These are phyloP conservation scores for Akanthomyces uredinophilus DNA, from an alignment of 2,329 filamentous ascomycete species.

Conservation along the genomic window DNA sequence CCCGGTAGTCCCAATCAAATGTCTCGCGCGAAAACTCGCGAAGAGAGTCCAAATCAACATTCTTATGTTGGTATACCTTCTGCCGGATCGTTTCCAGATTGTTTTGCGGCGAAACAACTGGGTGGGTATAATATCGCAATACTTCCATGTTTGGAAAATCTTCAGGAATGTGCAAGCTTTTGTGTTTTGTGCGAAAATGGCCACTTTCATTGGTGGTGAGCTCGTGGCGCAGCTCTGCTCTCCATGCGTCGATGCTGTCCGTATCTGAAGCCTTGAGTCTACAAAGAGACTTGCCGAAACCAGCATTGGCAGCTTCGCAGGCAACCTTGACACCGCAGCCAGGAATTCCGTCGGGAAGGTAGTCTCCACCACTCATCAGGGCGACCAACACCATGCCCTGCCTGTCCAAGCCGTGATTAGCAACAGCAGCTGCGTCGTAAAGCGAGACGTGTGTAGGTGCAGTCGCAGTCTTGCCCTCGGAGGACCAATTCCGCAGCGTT, in stretches of 20 bases:
- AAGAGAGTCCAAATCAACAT: conserved; percentile 44
- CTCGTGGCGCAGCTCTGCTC: conserved; percentile 65
- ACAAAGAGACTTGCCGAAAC: conserved; percentile 75
- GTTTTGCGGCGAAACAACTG: conserved; percentile 68
- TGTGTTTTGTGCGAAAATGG: conserved; percentile 73
- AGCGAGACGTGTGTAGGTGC: conserved; percentile 80
- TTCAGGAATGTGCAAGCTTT: conserved; percentile 68
- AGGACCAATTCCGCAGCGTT: conserved; percentile 77
- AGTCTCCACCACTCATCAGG: conserved; percentile 93
- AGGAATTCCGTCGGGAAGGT: conserved; percentile 79
- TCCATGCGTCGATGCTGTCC: conserved; percentile 63
- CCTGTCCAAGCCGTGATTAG: conserved; percentile 61
- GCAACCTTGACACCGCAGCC: conserved; percentile 85
- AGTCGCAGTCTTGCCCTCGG: conserved; percentile 61
- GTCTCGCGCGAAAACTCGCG: conserved; percentile 70
- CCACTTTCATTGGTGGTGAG: conserved; percentile 78
- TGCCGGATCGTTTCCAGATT: conserved; percentile 23
- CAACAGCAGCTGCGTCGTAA: conserved; percentile 62
- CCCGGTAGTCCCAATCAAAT: conserved; percentile 78
- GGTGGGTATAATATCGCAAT: conserved; percentile 81
- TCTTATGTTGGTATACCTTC: conserved; percentile 16
- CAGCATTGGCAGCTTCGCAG: conserved; percentile 82
- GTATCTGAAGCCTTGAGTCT: conserved; percentile 55
- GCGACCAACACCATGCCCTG: conserved; percentile 93
- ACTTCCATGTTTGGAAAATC: conserved; percentile 76